Evolutionary conservation across 2,329 filamentous ascomycete species (phyloP).

Genomic region (Fusarium humuli): DNA sequence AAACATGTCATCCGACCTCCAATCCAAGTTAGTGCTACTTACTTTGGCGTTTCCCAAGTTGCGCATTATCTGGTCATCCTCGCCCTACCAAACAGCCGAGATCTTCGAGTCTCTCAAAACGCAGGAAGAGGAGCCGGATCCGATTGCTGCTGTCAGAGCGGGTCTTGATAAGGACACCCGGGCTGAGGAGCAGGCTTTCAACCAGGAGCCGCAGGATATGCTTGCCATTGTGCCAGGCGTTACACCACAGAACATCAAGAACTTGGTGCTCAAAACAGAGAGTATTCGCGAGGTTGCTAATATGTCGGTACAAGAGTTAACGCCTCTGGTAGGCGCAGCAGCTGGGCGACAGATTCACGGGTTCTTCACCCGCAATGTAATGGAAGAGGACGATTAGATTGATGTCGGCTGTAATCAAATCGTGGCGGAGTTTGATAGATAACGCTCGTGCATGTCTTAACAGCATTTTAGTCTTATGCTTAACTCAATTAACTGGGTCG

Average conservation of each 20-base stretch:
- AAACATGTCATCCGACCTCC: conserved; percentile 75
- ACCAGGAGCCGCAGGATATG: conserved; percentile 91
- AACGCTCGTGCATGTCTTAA: not conserved
- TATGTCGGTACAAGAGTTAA: conserved; percentile 79
- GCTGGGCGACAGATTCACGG: conserved; percentile 79
- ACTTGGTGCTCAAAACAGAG: conserved; percentile 76
- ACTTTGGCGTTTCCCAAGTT: conserved; percentile 91
- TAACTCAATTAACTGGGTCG: conserved; percentile 3
- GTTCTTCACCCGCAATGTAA: conserved; percentile 80
- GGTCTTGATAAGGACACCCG: conserved; percentile 72
- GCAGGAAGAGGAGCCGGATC: conserved; percentile 89
- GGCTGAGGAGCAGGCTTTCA: conserved; percentile 79
- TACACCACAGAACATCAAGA: conserved; percentile 80
- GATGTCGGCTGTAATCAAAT: not conserved
- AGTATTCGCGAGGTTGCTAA: conserved; percentile 88
- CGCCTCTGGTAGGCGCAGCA: conserved; percentile 80
- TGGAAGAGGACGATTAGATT: conserved; percentile 60
- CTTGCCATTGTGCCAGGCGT: conserved; percentile 85
- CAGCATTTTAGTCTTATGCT: not conserved
- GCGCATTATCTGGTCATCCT: conserved; percentile 92
- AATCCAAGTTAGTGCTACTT: conserved; percentile 90
- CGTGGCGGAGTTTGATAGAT: not conserved
- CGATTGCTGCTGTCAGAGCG: conserved; percentile 83
- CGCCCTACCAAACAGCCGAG: conserved; percentile 95
- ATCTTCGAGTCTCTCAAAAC: conserved; percentile 96